phyloP scores from a whole-genome alignment of 139 green algal genomes.

The Ulvella scutata region DNA sequence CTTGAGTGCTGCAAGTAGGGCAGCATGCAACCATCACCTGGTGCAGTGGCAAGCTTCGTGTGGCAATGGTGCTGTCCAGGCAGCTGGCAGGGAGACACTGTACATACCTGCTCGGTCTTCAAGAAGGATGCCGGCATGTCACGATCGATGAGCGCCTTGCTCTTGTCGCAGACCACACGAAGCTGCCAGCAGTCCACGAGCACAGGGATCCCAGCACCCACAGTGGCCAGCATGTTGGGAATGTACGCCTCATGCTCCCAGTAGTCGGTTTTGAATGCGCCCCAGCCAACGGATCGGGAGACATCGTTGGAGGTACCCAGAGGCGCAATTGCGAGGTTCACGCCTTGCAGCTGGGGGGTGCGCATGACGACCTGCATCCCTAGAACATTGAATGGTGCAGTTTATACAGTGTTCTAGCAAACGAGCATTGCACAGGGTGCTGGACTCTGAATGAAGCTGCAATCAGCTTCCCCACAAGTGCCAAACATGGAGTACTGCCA shows the following conservation, averaged over 20 bases:
- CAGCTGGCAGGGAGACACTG: too few species aligned
- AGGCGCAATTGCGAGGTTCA: background rate
- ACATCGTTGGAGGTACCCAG: background rate
- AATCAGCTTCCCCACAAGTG: too few species aligned
- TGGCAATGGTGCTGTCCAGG: background rate
- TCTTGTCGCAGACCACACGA: background rate
- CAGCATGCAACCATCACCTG: background rate
- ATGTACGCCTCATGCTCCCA: background rate
- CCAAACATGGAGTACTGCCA: too few species aligned
- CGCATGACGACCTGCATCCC: background rate
- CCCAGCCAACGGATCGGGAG: slow-evolving; percentile 1
- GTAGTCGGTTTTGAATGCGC: background rate
- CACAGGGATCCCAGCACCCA: background rate
- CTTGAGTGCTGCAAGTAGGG: background rate
- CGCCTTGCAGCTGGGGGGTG: background rate
- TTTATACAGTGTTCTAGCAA: background rate
- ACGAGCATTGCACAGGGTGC: background rate
- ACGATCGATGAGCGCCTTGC: background rate
- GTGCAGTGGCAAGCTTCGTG: background rate
- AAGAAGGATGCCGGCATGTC: background rate
- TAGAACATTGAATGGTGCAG: background rate
- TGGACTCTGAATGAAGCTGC: background rate
- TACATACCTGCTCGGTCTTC: background rate
- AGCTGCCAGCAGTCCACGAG: background rate
- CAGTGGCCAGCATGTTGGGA: background rate